These are phyloP conservation scores for Saitozyma sp. DNA, from an alignment of 768 basidiomycete species.

Conservation along the genomic window DNA sequence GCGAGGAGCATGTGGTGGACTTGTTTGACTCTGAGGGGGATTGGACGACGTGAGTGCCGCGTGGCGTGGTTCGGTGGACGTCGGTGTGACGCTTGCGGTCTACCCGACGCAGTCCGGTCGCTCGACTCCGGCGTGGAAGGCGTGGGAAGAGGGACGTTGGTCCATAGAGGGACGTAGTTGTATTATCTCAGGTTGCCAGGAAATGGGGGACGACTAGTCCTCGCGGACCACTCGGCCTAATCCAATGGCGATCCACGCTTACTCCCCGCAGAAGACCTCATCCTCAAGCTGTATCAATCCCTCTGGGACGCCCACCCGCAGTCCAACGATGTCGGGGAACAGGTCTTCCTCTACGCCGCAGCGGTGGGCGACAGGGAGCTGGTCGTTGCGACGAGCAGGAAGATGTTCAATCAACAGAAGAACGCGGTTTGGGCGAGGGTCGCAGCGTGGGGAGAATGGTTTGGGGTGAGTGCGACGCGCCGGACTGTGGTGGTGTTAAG, in stretches of 20 bases:
- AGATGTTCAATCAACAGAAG: slow-evolving; percentile 39
- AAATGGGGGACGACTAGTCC: no score
- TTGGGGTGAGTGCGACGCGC: slow-evolving; percentile 18
- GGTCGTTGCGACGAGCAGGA: slow-evolving; percentile 27
- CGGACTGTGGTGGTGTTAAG: no score
- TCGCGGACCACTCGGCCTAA: not conserved
- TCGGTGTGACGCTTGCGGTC: no score
- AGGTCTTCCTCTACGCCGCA: slow-evolving; percentile 32
- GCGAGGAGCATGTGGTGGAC: slow-evolving; percentile 20
- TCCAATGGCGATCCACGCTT: not conserved
- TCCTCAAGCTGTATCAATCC: slow-evolving; percentile 22
- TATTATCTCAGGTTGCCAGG: no score
- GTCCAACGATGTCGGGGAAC: slow-evolving; percentile 25
- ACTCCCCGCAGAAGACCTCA: slow-evolving; percentile 27
- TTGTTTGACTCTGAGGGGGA: slow-evolving; percentile 9
- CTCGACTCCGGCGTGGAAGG: no score
- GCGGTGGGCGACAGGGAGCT: slow-evolving; percentile 17
- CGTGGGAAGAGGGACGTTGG: no score
- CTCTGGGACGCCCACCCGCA: slow-evolving; percentile 23
- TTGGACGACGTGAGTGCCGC: slow-evolving; percentile 28
- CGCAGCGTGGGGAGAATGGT: slow-evolving; percentile 42
- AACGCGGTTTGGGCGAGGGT: slow-evolving; percentile 32
- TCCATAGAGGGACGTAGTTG: no score
- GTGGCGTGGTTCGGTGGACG: no score
- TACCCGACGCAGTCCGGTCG: no score